A percentile compares a stretch with the other conserved stretches of the same genome.
Conservation (phyloP, 768 basidiomycete genomes). For the Butyriboletus loyo region DNA sequence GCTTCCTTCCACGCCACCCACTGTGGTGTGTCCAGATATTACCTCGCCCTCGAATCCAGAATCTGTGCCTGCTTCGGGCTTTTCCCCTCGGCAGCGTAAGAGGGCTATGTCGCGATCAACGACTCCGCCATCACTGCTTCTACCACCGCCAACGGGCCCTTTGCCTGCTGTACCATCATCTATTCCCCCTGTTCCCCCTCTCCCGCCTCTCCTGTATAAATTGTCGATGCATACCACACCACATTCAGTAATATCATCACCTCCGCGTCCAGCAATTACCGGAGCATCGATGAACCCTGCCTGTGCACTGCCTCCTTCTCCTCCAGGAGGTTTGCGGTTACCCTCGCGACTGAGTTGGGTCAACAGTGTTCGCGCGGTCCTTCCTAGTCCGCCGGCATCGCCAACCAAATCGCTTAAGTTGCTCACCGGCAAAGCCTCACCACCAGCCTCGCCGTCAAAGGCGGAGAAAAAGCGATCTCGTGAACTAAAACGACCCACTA, state of each 20-base stretch:
- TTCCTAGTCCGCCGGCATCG: constrained; percentile 32
- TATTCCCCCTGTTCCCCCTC: constrained; percentile 25
- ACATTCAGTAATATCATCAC: constrained; percentile 2
- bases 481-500: constrained; percentile 23
- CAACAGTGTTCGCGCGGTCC: constrained; percentile 22
- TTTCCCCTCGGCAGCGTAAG: constrained; percentile 20
- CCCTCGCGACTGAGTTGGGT: constrained; percentile 32
- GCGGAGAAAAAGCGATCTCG: constrained; percentile 4
- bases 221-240: constrained; percentile 8
- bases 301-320: constrained; percentile 22
- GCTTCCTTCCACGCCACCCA: constrained; percentile 1
- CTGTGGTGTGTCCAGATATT: constrained; percentile 1
- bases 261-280: constrained; percentile 6
- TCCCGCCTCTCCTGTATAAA: constrained; percentile 23
- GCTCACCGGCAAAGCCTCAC: constrained; percentile 1
- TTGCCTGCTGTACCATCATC: constrained; percentile 27
- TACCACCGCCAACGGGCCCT: constrained; percentile 29
- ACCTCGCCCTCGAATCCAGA: constrained; percentile 6
- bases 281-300: constrained; percentile 4
- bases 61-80: constrained; percentile 16
- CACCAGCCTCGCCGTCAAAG: constrained; percentile 5
- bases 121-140: constrained; percentile 25
- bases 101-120: constrained; percentile 24
- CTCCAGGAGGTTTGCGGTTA: constrained; percentile 30
- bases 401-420: constrained; percentile 18